A percentile compares a stretch with the other conserved stretches of the same genome.
phyloP scores from a whole-genome alignment of 495 filamentous ascomycete species.

The Friedmanniomyces simplex region DNA sequence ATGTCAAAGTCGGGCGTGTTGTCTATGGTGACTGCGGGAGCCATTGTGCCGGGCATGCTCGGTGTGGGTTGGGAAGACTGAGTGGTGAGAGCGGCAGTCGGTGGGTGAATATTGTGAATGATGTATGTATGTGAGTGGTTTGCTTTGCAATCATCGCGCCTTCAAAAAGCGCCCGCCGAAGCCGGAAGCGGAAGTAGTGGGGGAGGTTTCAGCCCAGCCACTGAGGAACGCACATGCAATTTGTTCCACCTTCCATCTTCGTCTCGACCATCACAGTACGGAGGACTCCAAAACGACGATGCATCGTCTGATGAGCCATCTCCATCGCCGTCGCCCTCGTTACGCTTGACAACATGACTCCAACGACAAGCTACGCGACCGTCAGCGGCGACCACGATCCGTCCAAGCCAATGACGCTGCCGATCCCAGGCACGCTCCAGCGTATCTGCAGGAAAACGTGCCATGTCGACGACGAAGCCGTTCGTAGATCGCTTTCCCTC shows the following conservation, averaged over 20 bases:
- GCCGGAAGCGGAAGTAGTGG: too few species aligned
- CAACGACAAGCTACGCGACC: neutral
- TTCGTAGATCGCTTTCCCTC: neutral
- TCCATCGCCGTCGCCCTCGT: too few species aligned
- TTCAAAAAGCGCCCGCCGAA: too few species aligned
- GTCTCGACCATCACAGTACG: too few species aligned
- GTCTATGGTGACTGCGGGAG: conserved; percentile 34
- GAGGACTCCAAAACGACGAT: too few species aligned
- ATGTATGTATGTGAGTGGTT: neutral
- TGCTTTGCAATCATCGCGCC: neutral
- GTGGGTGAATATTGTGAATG: neutral
- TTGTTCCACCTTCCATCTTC: too few species aligned
- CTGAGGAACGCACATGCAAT: too few species aligned
- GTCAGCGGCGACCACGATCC: neutral
- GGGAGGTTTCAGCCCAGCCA: too few species aligned
- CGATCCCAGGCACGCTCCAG: neutral
- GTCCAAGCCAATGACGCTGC: conserved; percentile 1
- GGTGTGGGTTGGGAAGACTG: neutral
- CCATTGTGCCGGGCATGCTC: conserved; percentile 24
- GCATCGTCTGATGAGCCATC: too few species aligned
- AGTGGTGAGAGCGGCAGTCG: neutral
- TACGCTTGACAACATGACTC: neutral
- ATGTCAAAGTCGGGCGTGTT: conserved; percentile 34
- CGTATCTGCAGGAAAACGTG: conserved; percentile 4
- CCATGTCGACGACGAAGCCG: neutral